phyloP scores from a whole-genome alignment of 1,284 basidiomycete genomes.

The Ganoderma meredithae region DNA sequence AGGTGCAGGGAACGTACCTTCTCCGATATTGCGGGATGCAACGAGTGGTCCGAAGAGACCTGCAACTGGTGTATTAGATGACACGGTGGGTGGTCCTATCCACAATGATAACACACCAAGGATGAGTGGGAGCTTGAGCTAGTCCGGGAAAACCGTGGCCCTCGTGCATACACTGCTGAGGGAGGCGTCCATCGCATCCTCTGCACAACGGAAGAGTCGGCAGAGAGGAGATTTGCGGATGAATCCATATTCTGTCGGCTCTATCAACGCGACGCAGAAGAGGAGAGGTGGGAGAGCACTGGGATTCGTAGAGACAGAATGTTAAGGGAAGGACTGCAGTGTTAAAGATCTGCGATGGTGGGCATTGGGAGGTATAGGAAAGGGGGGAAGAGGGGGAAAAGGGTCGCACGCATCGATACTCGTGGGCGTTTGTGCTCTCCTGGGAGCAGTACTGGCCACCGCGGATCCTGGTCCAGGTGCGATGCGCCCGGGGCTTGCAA shows the following conservation, averaged over 20 bases:
- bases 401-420: not conserved
- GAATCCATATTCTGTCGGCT: not conserved
- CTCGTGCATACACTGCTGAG: not conserved
- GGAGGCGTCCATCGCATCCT: not conserved
- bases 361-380: not conserved
- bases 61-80: not conserved
- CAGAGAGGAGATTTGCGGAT: not conserved
- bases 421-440: too few relatives aligned
- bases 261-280: not conserved
- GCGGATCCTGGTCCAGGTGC: too few relatives aligned
- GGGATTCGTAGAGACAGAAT: not conserved
- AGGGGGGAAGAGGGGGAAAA: not conserved
- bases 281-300: not conserved
- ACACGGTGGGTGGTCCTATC: not conserved
- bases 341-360: not conserved
- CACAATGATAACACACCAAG: not conserved
- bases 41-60: constrained; percentile 36
- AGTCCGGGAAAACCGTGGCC: not conserved
- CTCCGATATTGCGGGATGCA: constrained; percentile 43
- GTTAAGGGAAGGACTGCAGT: not conserved
- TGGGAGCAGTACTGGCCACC: too few relatives aligned
- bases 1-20: constrained; percentile 36
- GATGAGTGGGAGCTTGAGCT: not conserved
- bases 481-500: too few relatives aligned
- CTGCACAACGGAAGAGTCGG: too few relatives aligned